phyloP scores from a whole-genome alignment of 1,284 basidiomycete genomes.

The Marasmius fiardii region DNA sequence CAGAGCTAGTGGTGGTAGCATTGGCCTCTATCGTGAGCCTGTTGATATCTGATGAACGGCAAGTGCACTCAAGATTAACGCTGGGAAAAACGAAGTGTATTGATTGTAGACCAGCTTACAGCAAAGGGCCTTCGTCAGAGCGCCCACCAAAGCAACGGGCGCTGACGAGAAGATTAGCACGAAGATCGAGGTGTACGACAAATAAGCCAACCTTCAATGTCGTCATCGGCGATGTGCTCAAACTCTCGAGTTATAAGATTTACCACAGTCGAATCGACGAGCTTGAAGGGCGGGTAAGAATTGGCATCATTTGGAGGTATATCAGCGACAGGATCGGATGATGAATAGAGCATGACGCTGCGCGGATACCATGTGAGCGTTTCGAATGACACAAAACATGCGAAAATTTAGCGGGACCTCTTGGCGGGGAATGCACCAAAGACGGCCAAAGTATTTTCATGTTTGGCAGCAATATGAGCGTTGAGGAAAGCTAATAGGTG shows the following conservation, averaged over 20 bases:
- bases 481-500: slow-evolving; percentile 91
- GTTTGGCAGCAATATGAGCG: slow-evolving; percentile 85
- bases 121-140: slow-evolving; percentile 86
- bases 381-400: background rate
- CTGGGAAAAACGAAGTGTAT: background rate
- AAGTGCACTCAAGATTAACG: background rate
- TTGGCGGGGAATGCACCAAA: slow-evolving; percentile 86
- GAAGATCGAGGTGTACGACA: background rate
- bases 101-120: slow-evolving; percentile 49
- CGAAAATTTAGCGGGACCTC: slow-evolving; percentile 42
- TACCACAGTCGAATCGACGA: slow-evolving; percentile 68
- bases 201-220: slow-evolving; percentile 47
- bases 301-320: slow-evolving; percentile 61
- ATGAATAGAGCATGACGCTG: slow-evolving; percentile 75
- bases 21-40: slow-evolving; percentile 52
- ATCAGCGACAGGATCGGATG: slow-evolving; percentile 46
- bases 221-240: slow-evolving; percentile 43
- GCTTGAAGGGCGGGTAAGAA: slow-evolving; percentile 79
- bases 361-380: slow-evolving; percentile 5
- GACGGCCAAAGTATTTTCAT: slow-evolving; percentile 91
- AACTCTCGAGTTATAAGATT: slow-evolving; percentile 61
- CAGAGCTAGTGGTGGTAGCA: slow-evolving; percentile 27
- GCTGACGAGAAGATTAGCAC: slow-evolving; percentile 27
- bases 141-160: slow-evolving; percentile 79
- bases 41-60: slow-evolving; percentile 70